Conservation (phyloP, 192 early-diverging fungal genomes). For the Obelidium mucronatum region DNA sequence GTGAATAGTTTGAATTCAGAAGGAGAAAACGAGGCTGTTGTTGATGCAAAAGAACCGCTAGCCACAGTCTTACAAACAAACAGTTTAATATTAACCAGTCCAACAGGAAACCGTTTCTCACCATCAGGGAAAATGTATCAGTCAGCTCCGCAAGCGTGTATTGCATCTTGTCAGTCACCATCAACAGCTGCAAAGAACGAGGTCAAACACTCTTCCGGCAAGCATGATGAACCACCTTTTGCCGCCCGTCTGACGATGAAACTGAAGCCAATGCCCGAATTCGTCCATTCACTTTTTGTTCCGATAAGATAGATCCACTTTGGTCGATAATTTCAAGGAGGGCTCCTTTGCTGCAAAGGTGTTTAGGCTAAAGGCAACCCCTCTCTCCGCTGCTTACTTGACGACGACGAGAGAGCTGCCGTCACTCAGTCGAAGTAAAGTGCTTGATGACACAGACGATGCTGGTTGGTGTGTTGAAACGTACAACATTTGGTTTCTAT, state of each 20-base stretch:
- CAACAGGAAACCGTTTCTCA: not conserved
- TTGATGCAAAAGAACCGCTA: not conserved
- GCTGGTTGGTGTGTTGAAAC: conserved; percentile 18
- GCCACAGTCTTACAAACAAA: not conserved
- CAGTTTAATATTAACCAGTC: not conserved
- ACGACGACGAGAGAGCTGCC: not conserved
- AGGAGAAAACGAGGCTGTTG: not conserved
- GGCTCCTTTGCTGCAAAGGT: not conserved
- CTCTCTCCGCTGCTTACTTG: not conserved
- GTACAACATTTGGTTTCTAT: not conserved
- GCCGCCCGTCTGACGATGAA: not conserved
- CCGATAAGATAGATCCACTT: not conserved
- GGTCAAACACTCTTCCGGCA: too few species aligned
- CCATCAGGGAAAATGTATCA: not conserved
- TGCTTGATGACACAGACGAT: not conserved
- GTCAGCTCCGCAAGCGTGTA: too few species aligned
- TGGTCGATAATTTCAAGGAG: not conserved
- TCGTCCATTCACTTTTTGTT: not conserved
- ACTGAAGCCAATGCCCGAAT: not conserved
- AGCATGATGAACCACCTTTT: not conserved
- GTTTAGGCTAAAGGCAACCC: not conserved
- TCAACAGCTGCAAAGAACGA: not conserved
- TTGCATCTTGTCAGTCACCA: not conserved
- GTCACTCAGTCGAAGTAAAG: not conserved
- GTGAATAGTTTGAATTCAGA: not conserved